A percentile compares a stretch with the other conserved stretches of the same genome.
These are phyloP conservation scores for Umbilicaria muhlenbergii DNA, from an alignment of 495 filamentous ascomycete species.

Conservation along the genomic window DNA sequence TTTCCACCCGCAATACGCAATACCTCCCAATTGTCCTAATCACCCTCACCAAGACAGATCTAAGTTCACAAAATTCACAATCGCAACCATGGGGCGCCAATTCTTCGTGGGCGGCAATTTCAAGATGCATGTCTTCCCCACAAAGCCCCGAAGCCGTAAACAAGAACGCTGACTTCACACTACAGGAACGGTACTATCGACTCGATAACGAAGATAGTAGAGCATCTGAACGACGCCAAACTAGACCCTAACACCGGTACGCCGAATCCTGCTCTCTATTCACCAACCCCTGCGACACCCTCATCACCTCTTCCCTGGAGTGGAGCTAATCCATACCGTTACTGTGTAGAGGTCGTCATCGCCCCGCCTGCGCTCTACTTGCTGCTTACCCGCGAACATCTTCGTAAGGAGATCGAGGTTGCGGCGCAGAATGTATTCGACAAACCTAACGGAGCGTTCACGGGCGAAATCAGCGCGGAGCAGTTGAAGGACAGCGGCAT, in stretches of 20 bases:
- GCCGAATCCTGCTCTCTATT: conserved; percentile 9
- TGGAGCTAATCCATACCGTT: neutral
- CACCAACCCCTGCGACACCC: neutral
- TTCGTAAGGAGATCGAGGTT: conserved; percentile 55
- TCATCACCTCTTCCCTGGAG: neutral
- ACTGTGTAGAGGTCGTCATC: conserved; percentile 68
- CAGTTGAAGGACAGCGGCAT: conserved; percentile 81
- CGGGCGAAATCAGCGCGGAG: conserved; percentile 82
- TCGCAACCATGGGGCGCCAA: conserved; percentile 66
- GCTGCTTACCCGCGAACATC: conserved; percentile 60
- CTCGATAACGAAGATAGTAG: conserved; percentile 74
- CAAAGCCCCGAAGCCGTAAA: neutral
- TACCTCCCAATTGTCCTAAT: no score
- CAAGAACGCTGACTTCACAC: neutral
- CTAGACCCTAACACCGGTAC: conserved; percentile 51
- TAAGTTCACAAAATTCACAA: neutral
- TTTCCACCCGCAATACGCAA: no score
- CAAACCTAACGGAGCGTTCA: conserved; percentile 93
- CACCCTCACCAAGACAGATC: no score
- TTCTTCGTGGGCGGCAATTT: conserved; percentile 99
- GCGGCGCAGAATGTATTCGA: conserved; percentile 93
- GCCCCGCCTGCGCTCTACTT: conserved; percentile 85
- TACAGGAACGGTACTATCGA: conserved; percentile 80
- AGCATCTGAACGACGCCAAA: conserved; percentile 68
- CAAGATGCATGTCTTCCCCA: conserved; percentile 60